These are phyloP conservation scores for Fallopia convolvulus DNA, from an alignment of 148 eudicot species.

Conservation along the genomic window DNA sequence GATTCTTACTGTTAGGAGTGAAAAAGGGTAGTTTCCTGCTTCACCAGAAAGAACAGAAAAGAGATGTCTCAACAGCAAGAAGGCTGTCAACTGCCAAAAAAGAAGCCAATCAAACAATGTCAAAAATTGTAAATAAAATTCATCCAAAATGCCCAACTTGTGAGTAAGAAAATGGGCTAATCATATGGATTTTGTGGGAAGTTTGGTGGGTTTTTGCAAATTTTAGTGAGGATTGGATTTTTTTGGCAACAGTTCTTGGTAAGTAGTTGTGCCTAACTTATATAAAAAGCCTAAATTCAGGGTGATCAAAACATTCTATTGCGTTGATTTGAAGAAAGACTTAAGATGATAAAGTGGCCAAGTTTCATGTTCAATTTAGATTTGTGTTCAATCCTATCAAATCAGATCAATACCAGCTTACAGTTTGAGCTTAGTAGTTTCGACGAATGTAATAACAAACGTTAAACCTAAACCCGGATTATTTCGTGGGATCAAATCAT, in stretches of 20 bases:
- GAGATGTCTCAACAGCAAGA: conserved; percentile 50
- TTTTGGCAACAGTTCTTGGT: not conserved
- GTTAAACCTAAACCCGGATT: not conserved
- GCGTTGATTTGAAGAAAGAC: not conserved
- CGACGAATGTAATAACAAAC: not conserved
- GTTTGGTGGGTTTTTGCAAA: not conserved
- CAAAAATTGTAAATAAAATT: not conserved
- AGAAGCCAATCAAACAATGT: not conserved
- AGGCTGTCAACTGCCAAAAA: conserved; percentile 47
- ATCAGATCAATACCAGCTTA: no score
- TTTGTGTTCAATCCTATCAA: not conserved
- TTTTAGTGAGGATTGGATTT: not conserved
- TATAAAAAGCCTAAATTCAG: not conserved
- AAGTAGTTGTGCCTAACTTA: conserved; percentile 6
- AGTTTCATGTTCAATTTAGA: not conserved
- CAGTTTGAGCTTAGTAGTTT: no score
- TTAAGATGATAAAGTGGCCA: not conserved
- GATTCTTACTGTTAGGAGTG: conserved; percentile 51
- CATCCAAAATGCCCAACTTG: not conserved
- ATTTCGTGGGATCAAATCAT: not conserved
- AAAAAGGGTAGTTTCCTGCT: conserved; percentile 52
- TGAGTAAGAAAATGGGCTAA: not conserved
- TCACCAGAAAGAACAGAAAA: conserved; percentile 30
- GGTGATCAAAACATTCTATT: not conserved
- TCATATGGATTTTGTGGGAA: not conserved